Base-by-base conservation (phyloP, 495 filamentous ascomycete species). In the Glutinoglossum americanum region DNA sequence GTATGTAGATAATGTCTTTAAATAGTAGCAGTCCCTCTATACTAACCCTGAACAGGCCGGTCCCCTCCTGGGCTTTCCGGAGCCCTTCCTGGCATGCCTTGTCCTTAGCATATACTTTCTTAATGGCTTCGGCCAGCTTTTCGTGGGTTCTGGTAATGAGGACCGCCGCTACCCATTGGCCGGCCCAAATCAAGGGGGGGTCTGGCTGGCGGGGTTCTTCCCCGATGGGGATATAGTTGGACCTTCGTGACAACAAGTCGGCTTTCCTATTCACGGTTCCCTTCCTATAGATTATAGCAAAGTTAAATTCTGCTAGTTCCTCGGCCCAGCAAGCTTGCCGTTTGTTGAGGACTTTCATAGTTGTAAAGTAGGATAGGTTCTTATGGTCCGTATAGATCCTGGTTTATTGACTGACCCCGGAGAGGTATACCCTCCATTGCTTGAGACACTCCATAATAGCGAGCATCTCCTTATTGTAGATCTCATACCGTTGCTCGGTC, bases 391-490 rank as follows among this genome's bases (percentile, higher is more conserved):
- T 5, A 27, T 30, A 30, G 4, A 55, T 37, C 26, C 6, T 37
- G 44, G 44, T 55, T 6, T 6, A n/a, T 19, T 7, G 51, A 17
- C 6, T 5, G 32, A 6, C 26, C 0, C 53, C 58, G 26, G 62
- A 26, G 15, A 54, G 54, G 51, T 64, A 63, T 1, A 63, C 35
- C 48, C 26, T 53, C 51, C 59, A 63, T 17, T 56, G 28, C 21
- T 57, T 6, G 21, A 62, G 49, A 35, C 45, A 21, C 25, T 35
- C 28, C 13, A 63, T 25, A 57, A 64, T 54, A n/a, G 54, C 56
- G 51, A 64, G 47, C 51, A 64, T 11, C 57, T 65, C 57, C 32
- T 63, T 64, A 47, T 64, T 55, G 58, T 64, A 59, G 55, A 65
- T 64, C 55, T 65, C 48, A 32, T 65, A 65, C 17, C 64, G 62